Percentiles rank a stretch among this genome's conserved stretches.
Evolutionary conservation across 371 early-diverging fungal genomes (phyloP).

Genomic region (Batkoa obscura): DNA sequence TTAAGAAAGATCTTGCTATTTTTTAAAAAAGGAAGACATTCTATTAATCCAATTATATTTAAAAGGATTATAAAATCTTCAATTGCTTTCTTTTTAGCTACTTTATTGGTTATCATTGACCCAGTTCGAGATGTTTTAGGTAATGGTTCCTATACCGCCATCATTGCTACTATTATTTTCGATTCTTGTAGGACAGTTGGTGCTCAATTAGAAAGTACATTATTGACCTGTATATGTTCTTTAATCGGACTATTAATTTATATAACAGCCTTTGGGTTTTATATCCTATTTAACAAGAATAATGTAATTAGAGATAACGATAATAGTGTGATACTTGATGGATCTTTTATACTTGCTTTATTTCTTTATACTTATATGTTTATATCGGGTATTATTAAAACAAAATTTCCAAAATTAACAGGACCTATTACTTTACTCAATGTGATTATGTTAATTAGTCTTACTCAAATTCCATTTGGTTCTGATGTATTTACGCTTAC

Average conservation of each 20-base stretch:
- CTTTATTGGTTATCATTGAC: background rate
- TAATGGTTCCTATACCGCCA: background rate
- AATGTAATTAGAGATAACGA: background rate
- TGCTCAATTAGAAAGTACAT: background rate
- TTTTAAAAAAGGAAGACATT: constrained; percentile 1
- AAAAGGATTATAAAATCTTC: constrained; percentile 2
- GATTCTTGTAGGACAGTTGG: background rate
- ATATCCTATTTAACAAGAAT: background rate
- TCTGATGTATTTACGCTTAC: background rate
- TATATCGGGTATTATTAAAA: background rate
- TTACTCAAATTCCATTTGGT: background rate
- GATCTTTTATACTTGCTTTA: constrained; percentile 3
- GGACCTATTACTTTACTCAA: background rate
- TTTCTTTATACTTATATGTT: background rate
- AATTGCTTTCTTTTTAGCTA: constrained; percentile 5
- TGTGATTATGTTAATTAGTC: background rate
- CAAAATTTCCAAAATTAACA: background rate
- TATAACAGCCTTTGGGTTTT: background rate
- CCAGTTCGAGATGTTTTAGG: background rate
- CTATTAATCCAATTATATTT: background rate
- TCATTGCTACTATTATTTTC: background rate
- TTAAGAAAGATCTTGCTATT: background rate
- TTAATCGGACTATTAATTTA: background rate
- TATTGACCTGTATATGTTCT: background rate
- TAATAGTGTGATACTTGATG: background rate